Percentiles rank a stretch among this genome's conserved stretches.
Evolutionary conservation across 352 stramenopile genomes (phyloP).

Genomic region (Pythium apleroticum): DNA sequence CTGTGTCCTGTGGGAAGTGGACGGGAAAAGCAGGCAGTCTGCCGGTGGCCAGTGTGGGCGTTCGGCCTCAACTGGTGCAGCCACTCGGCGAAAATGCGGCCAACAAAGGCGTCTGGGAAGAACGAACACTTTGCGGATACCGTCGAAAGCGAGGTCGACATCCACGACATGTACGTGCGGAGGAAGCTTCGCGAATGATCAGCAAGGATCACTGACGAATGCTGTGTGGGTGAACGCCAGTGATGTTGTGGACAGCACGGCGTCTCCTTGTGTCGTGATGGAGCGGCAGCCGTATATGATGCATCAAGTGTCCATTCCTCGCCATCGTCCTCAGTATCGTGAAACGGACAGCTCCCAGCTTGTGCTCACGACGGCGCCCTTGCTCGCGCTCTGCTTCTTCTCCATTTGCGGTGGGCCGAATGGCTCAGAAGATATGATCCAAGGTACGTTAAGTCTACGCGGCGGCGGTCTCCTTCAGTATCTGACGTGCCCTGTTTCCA

Average conservation of each 20-base stretch:
- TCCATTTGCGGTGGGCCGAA: conserved; percentile 43
- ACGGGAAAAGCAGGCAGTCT: too few relatives aligned
- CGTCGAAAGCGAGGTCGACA: conserved; percentile 13
- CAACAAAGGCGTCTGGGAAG: not conserved
- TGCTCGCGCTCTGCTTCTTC: conserved; percentile 66
- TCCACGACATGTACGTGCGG: conserved; percentile 5
- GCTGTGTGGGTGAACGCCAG: not conserved
- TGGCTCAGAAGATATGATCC: conserved; percentile 44
- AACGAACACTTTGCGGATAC: conserved; percentile 15
- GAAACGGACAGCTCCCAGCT: conserved; percentile 1
- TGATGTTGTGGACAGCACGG: conserved; percentile 4
- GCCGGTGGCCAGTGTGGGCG: too few relatives aligned
- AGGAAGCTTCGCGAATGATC: too few relatives aligned
- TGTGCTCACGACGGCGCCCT: conserved; percentile 36
- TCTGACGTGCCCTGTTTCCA: not conserved
- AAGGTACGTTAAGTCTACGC: conserved; percentile 24
- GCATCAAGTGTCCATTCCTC: conserved; percentile 1
- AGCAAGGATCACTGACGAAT: not conserved
- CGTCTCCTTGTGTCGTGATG: not conserved
- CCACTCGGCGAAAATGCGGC: not conserved
- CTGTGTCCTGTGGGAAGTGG: too few relatives aligned
- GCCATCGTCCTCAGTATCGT: not conserved
- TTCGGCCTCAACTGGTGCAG: not conserved
- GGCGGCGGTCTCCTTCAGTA: not conserved
- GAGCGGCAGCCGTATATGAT: conserved; percentile 11